Conservation (phyloP, 257 asterid genomes). For the Apocynum venetum region DNA sequence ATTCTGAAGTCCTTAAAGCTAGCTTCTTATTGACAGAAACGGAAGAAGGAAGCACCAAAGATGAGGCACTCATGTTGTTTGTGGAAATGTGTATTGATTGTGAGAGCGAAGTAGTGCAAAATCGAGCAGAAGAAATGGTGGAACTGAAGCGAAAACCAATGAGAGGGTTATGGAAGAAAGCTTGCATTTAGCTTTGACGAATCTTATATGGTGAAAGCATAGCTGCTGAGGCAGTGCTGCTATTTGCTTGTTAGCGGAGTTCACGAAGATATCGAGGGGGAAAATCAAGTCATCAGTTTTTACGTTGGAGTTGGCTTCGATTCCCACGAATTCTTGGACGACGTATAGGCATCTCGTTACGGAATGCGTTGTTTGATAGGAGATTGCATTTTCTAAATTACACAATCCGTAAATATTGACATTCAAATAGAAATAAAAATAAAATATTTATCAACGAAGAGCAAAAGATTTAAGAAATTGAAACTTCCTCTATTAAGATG, state of each 20-base stretch:
- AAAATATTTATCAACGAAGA: too few species aligned
- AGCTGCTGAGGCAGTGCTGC: neutral
- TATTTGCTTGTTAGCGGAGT: conserved; percentile 38
- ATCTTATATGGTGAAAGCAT: neutral
- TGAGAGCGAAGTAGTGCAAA: neutral
- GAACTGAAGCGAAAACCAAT: conserved; percentile 4
- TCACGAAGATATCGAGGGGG: conserved; percentile 31
- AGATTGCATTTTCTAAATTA: too few species aligned
- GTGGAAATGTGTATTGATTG: conserved; percentile 3
- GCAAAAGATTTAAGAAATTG: too few species aligned
- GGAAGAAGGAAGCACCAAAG: conserved; percentile 53
- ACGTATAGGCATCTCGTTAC: too few species aligned
- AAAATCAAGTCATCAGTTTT: neutral
- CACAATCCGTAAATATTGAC: too few species aligned
- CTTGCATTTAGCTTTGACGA: conserved; percentile 17
- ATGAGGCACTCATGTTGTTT: conserved; percentile 44
- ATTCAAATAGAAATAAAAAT: too few species aligned
- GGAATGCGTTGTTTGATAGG: too few species aligned
- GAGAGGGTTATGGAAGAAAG: conserved; percentile 16
- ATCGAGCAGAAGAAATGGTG: conserved; percentile 12
- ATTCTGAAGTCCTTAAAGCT: conserved; percentile 24
- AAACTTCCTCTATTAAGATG: too few species aligned
- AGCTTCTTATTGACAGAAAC: conserved; percentile 33
- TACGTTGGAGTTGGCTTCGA: conserved; percentile 10
- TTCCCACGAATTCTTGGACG: neutral